Evolutionary conservation across 352 stramenopile species (phyloP), one percentile per base, ranked within the genome.

Genomic region (Phytophthora crassamura): DNA sequence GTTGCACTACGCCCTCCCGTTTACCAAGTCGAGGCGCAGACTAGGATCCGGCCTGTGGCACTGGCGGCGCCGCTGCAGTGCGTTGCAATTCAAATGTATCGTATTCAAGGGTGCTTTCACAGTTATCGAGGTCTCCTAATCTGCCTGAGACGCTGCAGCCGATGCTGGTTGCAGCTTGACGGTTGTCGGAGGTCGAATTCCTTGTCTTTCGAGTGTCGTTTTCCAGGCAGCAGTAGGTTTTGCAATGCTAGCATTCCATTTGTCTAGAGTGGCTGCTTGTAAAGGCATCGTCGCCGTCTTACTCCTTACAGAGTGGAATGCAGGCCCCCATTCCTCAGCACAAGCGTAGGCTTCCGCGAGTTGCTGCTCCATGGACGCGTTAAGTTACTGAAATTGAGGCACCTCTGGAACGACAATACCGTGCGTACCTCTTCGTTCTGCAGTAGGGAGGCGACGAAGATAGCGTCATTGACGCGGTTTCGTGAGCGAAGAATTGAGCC

Each of bases 381-480:
- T 20, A 47, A 6, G 1, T 48, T 10, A 51, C 3, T 47, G 4
- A 52, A 41, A 10, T 41, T 30, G 18, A 18, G 32, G 42, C 10
- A 16, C 28, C 10, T 9, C 14, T 30, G 22, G 4, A 15, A n/a
- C 6, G 20, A 3, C 4, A 22, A 20, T 32, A 12, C 2, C 45
- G 8, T 3, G 30, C 41, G 33, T 49, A 84, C 76, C 62, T 84
- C 67, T 5, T 84, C 47, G 22, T 87, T 74, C 9, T 82, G 72
- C 20, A 88, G 45, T 9, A 90, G 30, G 11, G 69, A 78, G 2
- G 78, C 84, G 6, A 88, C 46, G 51, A 89, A 91, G 12, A 86
- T 64, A 2, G 74, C 76, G 25, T 93, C 80, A 22, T 81, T 76
- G 10, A 42, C 46, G 2, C 69, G 68, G 14, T 77, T 66, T 1